Base-by-base conservation (phyloP, 2,329 filamentous ascomycete genomes). In the Hypomyces perniciosus region DNA sequence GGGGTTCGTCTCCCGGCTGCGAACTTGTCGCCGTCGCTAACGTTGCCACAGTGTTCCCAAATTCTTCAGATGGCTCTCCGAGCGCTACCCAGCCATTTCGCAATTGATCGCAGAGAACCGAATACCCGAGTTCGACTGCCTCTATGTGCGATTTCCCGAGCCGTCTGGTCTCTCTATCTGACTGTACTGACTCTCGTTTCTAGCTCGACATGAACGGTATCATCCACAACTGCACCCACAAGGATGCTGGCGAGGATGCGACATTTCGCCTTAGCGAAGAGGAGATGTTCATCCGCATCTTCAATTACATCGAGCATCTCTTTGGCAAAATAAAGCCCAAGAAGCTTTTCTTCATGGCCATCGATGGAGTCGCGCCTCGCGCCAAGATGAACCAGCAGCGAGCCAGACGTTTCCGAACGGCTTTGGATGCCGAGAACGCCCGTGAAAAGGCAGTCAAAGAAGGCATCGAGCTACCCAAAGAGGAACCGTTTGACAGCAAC, bases 381-480 rank as follows among this genome's bases (percentile, higher is more conserved):
- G 93, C 93, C 61, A 99, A 99, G 78, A 99, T 99, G 93, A 99
- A 99, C 70, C 93, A 99, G 71, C 93, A 99, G 73, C 89, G 93
- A 61, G 88, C 93, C 51, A 85, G 93, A 63, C 86, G 93, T 66
- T 99, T 99, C 70, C 83, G 93, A 63, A 97, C 93, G 27, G 93
- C 93, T 38, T 76, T 96, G 46, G 95, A 99, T 65, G 88, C 82
- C 51, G 93, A 99, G 68, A 80, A 82, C 59, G 90, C 91, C 53
- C 86, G 89, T 68, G 90, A 97, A 53, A 96, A 95, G 79, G 95
- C 93, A 42, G 84, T 97, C 54, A 78, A 75, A 45, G 88, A 96
- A 64, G 95, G 95, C 45, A 77, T 91, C 55, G 88, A 96, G 71
- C 84, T 99, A 77, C 93, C 93, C 30, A 93, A 93, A 65, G 92